Evolutionary conservation across 768 basidiomycete genomes (phyloP), one percentile per base, ranked within the genome.

Genomic region (Sporobolomyces pararoseus): DNA sequence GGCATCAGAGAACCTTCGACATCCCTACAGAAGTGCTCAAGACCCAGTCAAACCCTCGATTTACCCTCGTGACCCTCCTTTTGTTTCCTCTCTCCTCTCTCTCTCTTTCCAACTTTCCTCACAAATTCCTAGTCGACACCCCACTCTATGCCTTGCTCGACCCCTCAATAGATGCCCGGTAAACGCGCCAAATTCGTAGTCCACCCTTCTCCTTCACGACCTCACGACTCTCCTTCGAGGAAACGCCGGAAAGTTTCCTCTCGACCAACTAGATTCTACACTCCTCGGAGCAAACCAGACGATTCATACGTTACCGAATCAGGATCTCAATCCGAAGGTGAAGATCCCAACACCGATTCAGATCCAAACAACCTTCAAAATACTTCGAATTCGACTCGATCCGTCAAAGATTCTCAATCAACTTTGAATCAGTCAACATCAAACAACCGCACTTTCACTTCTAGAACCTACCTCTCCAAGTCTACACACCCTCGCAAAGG

Each of bases 191-290:
- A n/a, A 6, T 25, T 35, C 57, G n/a, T 19, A n/a, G 21, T 34
- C 54, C 42, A 51, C 49, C 55, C 34, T 25, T 69, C 68, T 9
- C 63, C 68, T 3, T 39, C 57, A 7, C 37, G 34, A 9, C 1
- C 16, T 17, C 59, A 3, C 9, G 10, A 9, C 7, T 7, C 39
- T 31, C 2, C 35, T 50, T 34, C 7, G 39, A 25, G 9, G 42
- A 70, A 70, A 53, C 63, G 63, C 10, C 61, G 32, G 39, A 65
- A 61, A 59, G 55, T 50, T 7, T 23, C 57, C 19, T n/a, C n/a
- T n/a, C n/a, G n/a, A n/a, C n/a, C n/a, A n/a, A 21, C 49, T 23
- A 35, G 37, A 25, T 54, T 52, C 7, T 52, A 13, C 51, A 17
- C 16, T 2, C 21, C 31, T 50, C 59, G 63, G 10, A 61, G 58